These are phyloP conservation scores for Helianthus tuberosus DNA, from an alignment of 129 eudicot species.

Conservation along the genomic window DNA sequence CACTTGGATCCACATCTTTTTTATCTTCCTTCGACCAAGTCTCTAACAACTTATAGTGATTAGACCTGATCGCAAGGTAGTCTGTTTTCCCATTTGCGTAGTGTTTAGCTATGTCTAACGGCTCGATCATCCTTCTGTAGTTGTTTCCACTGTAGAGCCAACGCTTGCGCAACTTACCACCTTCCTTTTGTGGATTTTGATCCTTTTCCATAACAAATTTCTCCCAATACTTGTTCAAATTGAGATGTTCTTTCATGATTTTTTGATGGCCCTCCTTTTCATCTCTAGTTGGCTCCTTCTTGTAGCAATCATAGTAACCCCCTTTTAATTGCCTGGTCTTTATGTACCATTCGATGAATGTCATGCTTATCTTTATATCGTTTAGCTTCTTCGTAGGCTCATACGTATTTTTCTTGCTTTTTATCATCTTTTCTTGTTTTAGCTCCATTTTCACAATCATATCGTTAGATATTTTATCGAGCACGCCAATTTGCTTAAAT, in stretches of 20 bases:
- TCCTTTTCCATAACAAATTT: constrained; percentile 11
- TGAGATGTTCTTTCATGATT: background rate
- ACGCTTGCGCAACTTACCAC: constrained; percentile 18
- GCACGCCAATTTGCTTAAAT: background rate
- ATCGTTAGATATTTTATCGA: background rate
- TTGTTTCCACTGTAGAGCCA: constrained; percentile 41
- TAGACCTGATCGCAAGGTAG: constrained; percentile 31
- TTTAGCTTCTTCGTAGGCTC: constrained; percentile 38
- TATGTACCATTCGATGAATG: constrained; percentile 50
- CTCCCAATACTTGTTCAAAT: constrained; percentile 37
- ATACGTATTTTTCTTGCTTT: constrained; percentile 15
- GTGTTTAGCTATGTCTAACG: constrained; percentile 49
- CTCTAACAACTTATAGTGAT: constrained; percentile 44
- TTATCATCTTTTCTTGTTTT: constrained; percentile 2
- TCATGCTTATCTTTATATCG: constrained; percentile 40
- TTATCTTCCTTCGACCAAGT: constrained; percentile 30
- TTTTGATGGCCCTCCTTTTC: constrained; percentile 6
- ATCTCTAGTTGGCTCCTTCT: constrained; percentile 1
- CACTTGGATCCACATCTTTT: background rate
- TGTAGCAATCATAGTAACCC: constrained; percentile 53
- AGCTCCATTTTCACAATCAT: constrained; percentile 10
- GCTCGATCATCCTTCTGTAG: constrained; percentile 49
- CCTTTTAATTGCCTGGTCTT: constrained; percentile 8
- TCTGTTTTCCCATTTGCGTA: constrained; percentile 30
- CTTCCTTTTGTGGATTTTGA: constrained; percentile 40